Evolutionary conservation across 2,329 filamentous ascomycete species (phyloP), one percentile per base, ranked within the genome.

Genomic region (Metarhizium sp.): DNA sequence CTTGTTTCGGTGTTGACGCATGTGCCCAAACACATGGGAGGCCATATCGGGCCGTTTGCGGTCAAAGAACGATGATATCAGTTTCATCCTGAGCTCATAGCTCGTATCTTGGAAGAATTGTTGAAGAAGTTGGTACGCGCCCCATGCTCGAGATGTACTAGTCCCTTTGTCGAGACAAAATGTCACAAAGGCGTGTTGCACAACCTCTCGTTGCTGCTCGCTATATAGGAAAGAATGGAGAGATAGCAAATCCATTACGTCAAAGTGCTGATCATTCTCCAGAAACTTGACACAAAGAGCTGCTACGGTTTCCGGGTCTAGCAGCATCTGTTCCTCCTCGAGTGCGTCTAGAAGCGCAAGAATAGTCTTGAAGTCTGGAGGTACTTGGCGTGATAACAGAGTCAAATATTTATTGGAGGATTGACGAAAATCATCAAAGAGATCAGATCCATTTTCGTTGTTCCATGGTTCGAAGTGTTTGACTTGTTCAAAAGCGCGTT

Each of bases 21-120:
- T 97, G 67, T 96, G 90, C 14, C 88, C 88, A 70, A 99, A 96
- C 38, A 95, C 84, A 59, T 91, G 79, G 50, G 84, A 84, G 2
- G 89, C 92, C 80, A 96, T 91, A 64, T 97, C 92, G 13, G 89
- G 79, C 11, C 91, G 84, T 32, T 81, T 78, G 43, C 90, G 85
- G 7, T 78, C 73, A 66, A 95, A 95, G 71, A 97, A 96, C 25
- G 80, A 77, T 25, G 85, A 79, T 88, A 99, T 95, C 48, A 96
- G 76, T 30, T 77, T 71, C 14, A 85, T 83, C 10, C 92, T 86
- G 51, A 81, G 76, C 2, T 78, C 74, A 6, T 83, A 76, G n/a
- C 81, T 76, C 1, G 86, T 86, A 63, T 87, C 84, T 6, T 81
- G 78, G 68, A 86, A 86, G 66, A 82, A 80, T 55, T 85, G 80